phyloP scores from a whole-genome alignment of 192 early-diverging fungal genomes.

The Allomyces javanicus region DNA sequence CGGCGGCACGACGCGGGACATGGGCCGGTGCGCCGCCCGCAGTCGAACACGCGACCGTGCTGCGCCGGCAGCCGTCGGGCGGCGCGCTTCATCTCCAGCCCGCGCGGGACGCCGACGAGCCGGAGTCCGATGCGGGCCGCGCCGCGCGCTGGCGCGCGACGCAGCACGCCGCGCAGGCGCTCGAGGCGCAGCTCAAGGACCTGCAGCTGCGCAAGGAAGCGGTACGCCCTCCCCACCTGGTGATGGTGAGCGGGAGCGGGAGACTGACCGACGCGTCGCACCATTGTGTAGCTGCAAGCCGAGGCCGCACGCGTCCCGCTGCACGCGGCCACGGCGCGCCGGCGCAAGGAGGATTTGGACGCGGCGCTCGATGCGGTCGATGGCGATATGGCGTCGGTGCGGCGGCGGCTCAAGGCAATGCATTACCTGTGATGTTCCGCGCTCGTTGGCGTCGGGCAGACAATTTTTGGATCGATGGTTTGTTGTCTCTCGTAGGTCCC shows the following conservation, averaged over 20 bases:
- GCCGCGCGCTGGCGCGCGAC: too few species aligned
- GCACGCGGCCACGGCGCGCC: neutral
- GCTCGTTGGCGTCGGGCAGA: too few species aligned
- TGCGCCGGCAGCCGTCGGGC: too few species aligned
- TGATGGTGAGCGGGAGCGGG: neutral
- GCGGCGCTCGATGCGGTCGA: neutral
- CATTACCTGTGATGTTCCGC: neutral
- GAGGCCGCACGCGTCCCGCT: neutral
- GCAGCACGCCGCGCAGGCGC: too few species aligned
- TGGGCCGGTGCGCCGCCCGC: too few species aligned
- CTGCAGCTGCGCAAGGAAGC: neutral
- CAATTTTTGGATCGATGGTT: too few species aligned
- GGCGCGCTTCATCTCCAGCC: too few species aligned
- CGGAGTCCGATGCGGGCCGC: too few species aligned
- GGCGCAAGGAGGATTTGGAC: neutral
- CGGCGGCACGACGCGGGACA: too few species aligned
- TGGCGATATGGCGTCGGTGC: neutral
- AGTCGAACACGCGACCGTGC: too few species aligned
- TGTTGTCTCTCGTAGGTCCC: too few species aligned
- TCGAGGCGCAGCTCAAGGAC: neutral
- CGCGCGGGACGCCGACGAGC: too few species aligned
- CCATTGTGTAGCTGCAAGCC: neutral
- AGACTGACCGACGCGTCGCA: neutral
- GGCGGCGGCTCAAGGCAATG: neutral
- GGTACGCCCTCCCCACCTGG: neutral